Conservation (phyloP, 2,329 filamentous ascomycete genomes). For the Sclerotiophoma versabilis region DNA sequence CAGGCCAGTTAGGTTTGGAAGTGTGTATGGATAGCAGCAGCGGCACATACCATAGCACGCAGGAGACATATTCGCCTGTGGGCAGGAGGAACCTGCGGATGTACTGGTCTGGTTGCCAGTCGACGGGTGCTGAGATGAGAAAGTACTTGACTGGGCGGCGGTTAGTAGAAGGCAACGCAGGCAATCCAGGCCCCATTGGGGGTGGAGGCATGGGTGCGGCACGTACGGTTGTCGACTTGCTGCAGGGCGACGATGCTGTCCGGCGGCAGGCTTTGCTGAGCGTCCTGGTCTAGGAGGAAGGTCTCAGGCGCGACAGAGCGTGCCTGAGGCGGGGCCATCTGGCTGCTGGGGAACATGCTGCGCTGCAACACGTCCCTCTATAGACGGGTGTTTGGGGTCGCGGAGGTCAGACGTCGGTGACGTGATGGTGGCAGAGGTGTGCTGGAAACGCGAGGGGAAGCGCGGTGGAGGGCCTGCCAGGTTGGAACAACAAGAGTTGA, state of each 20-base stretch:
- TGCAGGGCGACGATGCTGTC: conserved; percentile 97
- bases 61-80: conserved; percentile 98
- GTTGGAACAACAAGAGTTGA: conserved; percentile 47
- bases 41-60: conserved; percentile 79
- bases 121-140: conserved; percentile 96
- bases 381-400: conserved; percentile 37
- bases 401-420: conserved; percentile 38
- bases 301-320: conserved; percentile 84
- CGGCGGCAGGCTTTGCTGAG: conserved; percentile 92
- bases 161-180: conserved; percentile 38
- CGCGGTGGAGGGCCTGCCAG: conserved; percentile 48
- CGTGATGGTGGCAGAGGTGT: conserved; percentile 4
- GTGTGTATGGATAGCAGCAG: background rate
- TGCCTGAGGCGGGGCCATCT: conserved; percentile 84
- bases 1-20: conserved; percentile 34
- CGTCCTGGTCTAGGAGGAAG: conserved; percentile 97
- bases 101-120: conserved; percentile 96
- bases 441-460: conserved; percentile 38
- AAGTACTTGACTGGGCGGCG: conserved; percentile 88
- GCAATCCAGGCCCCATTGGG: conserved; percentile 18
- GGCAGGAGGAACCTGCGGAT: conserved; percentile 94
- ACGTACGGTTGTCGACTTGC: conserved; percentile 96
- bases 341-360: conserved; percentile 59
- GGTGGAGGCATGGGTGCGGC: conserved; percentile 10
- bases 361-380: conserved; percentile 47